A percentile compares a stretch with the other conserved stretches of the same genome.
Conservation (phyloP, 2,329 filamentous ascomycete species). For the Ceratocystis alfenasii region DNA sequence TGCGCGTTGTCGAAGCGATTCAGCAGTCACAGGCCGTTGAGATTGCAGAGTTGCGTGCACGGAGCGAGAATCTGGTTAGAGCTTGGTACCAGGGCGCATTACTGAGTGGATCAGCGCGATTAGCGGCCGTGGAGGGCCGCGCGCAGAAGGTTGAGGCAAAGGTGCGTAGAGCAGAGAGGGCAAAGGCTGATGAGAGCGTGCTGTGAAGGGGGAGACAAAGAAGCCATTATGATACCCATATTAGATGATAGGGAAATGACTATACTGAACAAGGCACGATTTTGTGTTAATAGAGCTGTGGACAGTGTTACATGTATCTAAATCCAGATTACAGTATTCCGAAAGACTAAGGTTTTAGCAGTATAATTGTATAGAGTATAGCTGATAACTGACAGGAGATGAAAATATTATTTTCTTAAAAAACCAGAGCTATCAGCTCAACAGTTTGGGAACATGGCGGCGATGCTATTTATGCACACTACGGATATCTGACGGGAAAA, state of each 20-base stretch:
- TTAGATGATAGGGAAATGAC: neutral
- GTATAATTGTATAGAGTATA: too few species aligned
- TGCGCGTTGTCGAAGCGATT: conserved; percentile 47
- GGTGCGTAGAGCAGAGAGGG: conserved; percentile 52
- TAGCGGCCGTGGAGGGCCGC: conserved; percentile 59
- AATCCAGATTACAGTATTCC: too few species aligned
- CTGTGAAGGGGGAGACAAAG: conserved; percentile 24
- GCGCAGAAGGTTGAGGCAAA: conserved; percentile 53
- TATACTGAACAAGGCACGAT: neutral
- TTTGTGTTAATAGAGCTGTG: neutral
- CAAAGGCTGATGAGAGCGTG: conserved; percentile 39
- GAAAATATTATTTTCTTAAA: too few species aligned
- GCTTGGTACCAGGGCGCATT: conserved; percentile 65
- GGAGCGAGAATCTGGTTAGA: conserved; percentile 51
- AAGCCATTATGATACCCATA: neutral
- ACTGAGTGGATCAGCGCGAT: conserved; percentile 53
- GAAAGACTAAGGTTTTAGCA: too few species aligned
- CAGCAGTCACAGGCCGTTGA: conserved; percentile 52
- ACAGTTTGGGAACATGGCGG: too few species aligned
- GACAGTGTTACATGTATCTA: too few species aligned
- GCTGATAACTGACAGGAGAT: too few species aligned
- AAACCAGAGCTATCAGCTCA: too few species aligned
- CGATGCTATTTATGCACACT: too few species aligned
- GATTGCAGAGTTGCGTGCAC: conserved; percentile 49
- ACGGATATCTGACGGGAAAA: neutral